Evolutionary conservation across 108 stramenopile genomes (phyloP).

Genomic region (Pseudonitzschia pungens): DNA sequence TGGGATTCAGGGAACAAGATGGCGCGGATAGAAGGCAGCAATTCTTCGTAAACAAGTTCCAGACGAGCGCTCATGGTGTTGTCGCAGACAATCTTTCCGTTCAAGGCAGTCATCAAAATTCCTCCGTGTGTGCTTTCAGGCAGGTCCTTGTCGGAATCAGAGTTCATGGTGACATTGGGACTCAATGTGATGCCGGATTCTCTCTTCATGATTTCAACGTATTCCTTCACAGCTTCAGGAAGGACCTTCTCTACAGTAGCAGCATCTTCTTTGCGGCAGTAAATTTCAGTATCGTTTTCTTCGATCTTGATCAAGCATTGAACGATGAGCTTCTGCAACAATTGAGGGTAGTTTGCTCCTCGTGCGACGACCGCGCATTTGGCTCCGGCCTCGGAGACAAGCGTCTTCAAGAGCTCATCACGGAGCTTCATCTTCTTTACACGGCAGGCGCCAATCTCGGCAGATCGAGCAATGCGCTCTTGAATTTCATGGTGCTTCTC

Average conservation of each 20-base stretch:
- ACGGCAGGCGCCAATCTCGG: constrained; percentile 93
- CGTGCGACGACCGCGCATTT: constrained; percentile 80
- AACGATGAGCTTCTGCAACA: constrained; percentile 95
- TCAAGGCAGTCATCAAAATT: constrained; percentile 86
- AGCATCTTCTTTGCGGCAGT: constrained; percentile 89
- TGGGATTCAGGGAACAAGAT: constrained; percentile 86
- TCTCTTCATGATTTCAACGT: constrained; percentile 90
- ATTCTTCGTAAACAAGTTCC: constrained; percentile 88
- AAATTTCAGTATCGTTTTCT: constrained; percentile 89
- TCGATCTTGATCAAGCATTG: constrained; percentile 99
- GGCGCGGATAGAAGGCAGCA: constrained; percentile 92
- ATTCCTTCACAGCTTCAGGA: constrained; percentile 84
- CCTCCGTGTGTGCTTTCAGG: constrained; percentile 83
- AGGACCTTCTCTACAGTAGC: constrained; percentile 73
- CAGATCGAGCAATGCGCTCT: constrained; percentile 91
- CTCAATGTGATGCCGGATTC: constrained; percentile 84
- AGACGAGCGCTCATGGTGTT: constrained; percentile 94
- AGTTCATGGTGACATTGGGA: constrained; percentile 82
- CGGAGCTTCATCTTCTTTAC: constrained; percentile 98
- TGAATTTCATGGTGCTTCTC: constrained; percentile 94
- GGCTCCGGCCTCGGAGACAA: constrained; percentile 73
- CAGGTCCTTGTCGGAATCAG: constrained; percentile 66
- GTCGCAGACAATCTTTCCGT: constrained; percentile 95
- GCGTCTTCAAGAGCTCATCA: constrained; percentile 86
- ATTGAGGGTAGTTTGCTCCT: constrained; percentile 88